Conservation (phyloP, 2,329 filamentous ascomycete species). For the Colletotrichum paranaense region DNA sequence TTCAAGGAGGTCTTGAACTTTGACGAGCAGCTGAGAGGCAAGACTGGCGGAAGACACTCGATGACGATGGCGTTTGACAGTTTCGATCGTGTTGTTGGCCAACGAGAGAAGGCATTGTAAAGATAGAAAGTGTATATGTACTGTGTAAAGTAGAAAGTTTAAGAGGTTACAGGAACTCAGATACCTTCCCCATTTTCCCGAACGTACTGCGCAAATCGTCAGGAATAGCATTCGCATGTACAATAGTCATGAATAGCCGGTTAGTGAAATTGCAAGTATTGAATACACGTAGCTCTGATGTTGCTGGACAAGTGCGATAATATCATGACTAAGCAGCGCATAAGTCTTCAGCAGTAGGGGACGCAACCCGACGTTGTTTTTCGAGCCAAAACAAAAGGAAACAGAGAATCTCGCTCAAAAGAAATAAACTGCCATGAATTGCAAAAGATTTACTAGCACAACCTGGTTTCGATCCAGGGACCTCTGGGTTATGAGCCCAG, state of each 20-base stretch:
- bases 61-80: constrained; percentile 70
- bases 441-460: not conserved
- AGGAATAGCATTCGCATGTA: not conserved
- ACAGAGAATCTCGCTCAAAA: not conserved
- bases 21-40: constrained; percentile 85
- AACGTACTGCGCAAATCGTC: not conserved
- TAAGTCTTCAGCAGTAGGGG: not conserved
- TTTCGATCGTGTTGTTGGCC: constrained; percentile 65
- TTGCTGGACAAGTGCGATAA: not conserved
- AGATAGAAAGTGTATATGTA: not conserved
- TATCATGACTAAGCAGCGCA: not conserved
- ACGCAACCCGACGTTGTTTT: not conserved
- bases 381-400: not conserved
- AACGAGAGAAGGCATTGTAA: constrained; percentile 62
- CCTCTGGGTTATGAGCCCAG: constrained; percentile 36
- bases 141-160: not conserved
- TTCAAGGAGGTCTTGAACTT: constrained; percentile 98
- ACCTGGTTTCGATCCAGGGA: constrained; percentile 36
- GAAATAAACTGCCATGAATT: not conserved
- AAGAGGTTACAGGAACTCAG: not conserved
- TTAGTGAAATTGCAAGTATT: not conserved
- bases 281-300: not conserved
- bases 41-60: constrained; percentile 83
- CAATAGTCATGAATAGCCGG: not conserved
- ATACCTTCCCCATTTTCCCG: not conserved